phyloP scores from a whole-genome alignment of 2,329 filamentous ascomycete genomes.

The Penicillium freii region DNA sequence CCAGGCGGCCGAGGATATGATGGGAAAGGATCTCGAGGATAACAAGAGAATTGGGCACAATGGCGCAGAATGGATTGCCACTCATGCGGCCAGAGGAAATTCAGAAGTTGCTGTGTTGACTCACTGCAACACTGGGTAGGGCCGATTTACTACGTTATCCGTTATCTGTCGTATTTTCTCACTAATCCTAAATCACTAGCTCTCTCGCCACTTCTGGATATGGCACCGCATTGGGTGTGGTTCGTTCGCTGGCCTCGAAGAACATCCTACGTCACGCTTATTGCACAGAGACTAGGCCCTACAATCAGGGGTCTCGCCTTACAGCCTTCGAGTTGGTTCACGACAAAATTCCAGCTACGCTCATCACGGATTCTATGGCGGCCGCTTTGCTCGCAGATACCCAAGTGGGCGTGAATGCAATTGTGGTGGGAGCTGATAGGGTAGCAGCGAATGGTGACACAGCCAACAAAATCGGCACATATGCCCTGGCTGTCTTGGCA shows the following conservation, averaged over 20 bases:
- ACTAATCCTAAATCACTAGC: conserved; percentile 40
- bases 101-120: conserved; percentile 78
- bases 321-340: conserved; percentile 97
- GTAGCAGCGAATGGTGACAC: conserved; percentile 97
- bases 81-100: conserved; percentile 53
- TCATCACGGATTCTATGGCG: conserved; percentile 97
- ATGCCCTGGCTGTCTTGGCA: conserved; percentile 86
- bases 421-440: conserved; percentile 91
- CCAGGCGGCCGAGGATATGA: conserved; percentile 76
- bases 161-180: neutral
- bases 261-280: conserved; percentile 75
- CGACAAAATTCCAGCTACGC: conserved; percentile 83
- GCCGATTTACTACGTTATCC: conserved; percentile 4
- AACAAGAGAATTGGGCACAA: conserved; percentile 81
- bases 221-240: conserved; percentile 90
- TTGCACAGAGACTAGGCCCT: conserved; percentile 94
- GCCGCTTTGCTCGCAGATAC: conserved; percentile 69
- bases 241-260: conserved; percentile 72
- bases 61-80: conserved; percentile 78
- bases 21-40: conserved; percentile 80
- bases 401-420: conserved; percentile 70
- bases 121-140: conserved; percentile 93
- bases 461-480: conserved; percentile 97
- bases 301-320: conserved; percentile 93
- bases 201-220: conserved; percentile 97